Base-by-base conservation (phyloP, 306 rosid species). In the Cicer bijugum region DNA sequence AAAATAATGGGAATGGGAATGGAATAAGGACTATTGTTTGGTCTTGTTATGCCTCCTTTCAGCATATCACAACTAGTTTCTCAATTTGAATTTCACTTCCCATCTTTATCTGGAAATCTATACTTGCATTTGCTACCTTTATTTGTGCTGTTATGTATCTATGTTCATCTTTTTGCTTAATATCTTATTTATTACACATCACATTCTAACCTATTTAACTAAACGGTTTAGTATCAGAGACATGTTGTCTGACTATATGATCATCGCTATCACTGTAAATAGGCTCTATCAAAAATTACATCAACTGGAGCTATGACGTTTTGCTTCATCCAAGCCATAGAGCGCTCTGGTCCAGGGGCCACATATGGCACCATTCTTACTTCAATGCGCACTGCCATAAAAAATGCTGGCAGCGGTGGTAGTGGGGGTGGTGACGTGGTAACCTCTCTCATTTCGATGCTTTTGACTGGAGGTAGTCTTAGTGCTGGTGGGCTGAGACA, bases 221-320 rank as follows among this genome's bases (percentile, higher is more conserved):
- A 51, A 48, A 48, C 3, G 39, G 62, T 17, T 23, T 3, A 17
- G 23, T 37, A 61, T 61, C 7, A 63, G 43, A 19, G 38, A 74
- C 44, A 28, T 35, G n/a, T 50, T 69, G 35, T 45, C 42, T 71
- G 50, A 44, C 62, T 56, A 53, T 71, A 51, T 75, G 64, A 38
- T 68, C 11, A 17, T n/a, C n/a, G n/a, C 62, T 66, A 68, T 74
- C 2, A n/a, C 20, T 46, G 52, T 71, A 63, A 72, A 85, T 93
- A 94, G 99, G 99, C 99, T 71, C 81, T 95, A 14, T 95, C 97
- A 14, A 95, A 67, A 88, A 85, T 94, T 58, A 90, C 97, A 33
- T 94, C 99, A 65, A 94, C 99, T 56, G 99, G 99, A 56, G 99
- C 97, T 70, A 91, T 94, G 97, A 94, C 99, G 12, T 94, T 67